phyloP scores from a whole-genome alignment of 805 yeast genomes.

The Pichia phayaonensis region DNA sequence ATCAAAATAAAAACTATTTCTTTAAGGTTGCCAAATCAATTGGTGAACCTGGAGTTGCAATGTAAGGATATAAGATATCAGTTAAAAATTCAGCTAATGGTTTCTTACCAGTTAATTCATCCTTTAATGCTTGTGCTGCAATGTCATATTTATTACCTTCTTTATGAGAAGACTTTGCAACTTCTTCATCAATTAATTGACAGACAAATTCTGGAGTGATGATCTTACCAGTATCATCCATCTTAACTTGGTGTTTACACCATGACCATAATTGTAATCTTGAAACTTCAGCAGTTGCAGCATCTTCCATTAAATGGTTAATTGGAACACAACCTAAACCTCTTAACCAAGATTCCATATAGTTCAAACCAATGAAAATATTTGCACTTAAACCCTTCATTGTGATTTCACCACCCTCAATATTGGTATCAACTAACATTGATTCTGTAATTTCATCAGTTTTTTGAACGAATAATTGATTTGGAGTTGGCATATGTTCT shows the following conservation, averaged over 20 bases:
- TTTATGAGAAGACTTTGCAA: conserved; percentile 42
- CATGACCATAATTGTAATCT: conserved; percentile 79
- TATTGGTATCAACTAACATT: conserved; percentile 57
- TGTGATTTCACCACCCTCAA: conserved; percentile 57
- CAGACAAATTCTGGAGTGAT: conserved; percentile 56
- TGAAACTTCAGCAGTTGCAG: conserved; percentile 84
- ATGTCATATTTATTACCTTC: conserved; percentile 58
- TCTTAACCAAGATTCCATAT: conserved; percentile 82
- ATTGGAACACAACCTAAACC: conserved; percentile 83
- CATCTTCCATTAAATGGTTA: conserved; percentile 82
- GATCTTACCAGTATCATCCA: conserved; percentile 49
- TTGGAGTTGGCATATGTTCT: conserved; percentile 75
- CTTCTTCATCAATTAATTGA: conserved; percentile 54
- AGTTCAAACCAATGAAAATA: conserved; percentile 67
- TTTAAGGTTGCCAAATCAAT: conserved; percentile 27
- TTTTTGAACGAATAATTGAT: conserved; percentile 54
- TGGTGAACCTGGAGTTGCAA: conserved; percentile 39
- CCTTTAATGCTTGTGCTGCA: conserved; percentile 65
- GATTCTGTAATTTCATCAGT: conserved; percentile 38
- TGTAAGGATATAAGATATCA: conserved; percentile 66
- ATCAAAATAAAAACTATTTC: background rate
- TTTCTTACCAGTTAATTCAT: conserved; percentile 59
- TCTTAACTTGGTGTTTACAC: conserved; percentile 62
- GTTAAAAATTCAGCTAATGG: conserved; percentile 74
- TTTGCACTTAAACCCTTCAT: conserved; percentile 65